A percentile compares a stretch with the other conserved stretches of the same genome.
phyloP scores from a whole-genome alignment of 148 eudicot genomes.

The Amaranthus palmeri region DNA sequence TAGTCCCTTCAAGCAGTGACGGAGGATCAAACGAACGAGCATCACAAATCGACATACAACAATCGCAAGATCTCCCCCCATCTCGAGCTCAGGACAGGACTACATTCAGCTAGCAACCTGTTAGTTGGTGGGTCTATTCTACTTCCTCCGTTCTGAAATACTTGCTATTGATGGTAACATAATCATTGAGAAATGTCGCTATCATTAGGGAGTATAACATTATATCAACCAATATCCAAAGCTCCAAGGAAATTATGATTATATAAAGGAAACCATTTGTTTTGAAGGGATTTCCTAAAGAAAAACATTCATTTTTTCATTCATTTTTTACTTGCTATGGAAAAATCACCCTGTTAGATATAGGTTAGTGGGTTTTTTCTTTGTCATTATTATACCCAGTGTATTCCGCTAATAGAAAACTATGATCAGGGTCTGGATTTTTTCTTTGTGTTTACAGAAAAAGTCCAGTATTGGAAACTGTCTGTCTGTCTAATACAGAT shows the following conservation, averaged over 20 bases:
- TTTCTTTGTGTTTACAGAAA: too few relatives aligned
- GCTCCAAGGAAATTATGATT: conserved; percentile 5
- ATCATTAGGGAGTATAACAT: neutral
- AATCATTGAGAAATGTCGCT: neutral
- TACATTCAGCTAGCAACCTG: neutral
- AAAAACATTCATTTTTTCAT: conserved; percentile 18
- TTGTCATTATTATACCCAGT: neutral
- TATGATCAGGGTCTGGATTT: too few relatives aligned
- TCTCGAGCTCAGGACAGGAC: neutral
- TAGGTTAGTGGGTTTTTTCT: neutral
- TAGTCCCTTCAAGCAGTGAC: conserved; percentile 28
- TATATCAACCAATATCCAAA: neutral
- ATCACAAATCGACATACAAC: neutral
- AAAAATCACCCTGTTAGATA: conserved; percentile 7
- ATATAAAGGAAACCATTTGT: conserved; percentile 1
- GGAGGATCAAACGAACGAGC: neutral
- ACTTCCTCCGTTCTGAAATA: too few relatives aligned
- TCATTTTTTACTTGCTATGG: neutral
- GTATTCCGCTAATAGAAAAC: too few relatives aligned
- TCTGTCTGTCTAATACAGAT: too few relatives aligned
- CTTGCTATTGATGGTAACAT: too few relatives aligned
- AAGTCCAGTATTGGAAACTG: too few relatives aligned
- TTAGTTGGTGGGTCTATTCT: neutral
- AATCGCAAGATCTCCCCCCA: neutral
- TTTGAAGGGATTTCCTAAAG: conserved; percentile 3